These are phyloP conservation scores for Ganoderma meredithae DNA, from an alignment of 1,284 basidiomycete species.

Conservation along the genomic window DNA sequence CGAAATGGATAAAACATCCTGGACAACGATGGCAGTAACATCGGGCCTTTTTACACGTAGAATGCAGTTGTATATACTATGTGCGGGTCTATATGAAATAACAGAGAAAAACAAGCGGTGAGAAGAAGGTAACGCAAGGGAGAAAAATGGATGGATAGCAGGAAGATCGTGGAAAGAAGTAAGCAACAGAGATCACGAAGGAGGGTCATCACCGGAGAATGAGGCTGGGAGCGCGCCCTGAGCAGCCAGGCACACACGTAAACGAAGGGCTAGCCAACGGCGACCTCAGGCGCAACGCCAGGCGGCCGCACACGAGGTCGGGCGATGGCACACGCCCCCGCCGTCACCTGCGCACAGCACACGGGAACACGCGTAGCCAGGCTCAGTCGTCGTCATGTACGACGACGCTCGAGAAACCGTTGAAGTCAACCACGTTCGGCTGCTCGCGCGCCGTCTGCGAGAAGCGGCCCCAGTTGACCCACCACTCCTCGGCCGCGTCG, in stretches of 20 bases:
- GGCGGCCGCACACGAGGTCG: neutral
- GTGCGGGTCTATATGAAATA: neutral
- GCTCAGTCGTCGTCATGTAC: conserved; percentile 5
- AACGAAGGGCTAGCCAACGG: neutral
- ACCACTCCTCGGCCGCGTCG: conserved; percentile 47
- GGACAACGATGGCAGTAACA: neutral
- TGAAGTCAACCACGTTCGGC: conserved; percentile 6
- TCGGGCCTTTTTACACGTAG: neutral
- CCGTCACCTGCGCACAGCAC: neutral
- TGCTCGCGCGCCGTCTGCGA: conserved; percentile 25
- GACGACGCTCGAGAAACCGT: conserved; percentile 11
- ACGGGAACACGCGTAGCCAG: neutral
- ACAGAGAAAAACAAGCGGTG: too few relatives aligned
- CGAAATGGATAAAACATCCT: neutral
- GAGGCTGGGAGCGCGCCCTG: neutral
- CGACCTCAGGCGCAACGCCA: neutral
- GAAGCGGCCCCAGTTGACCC: conserved; percentile 45
- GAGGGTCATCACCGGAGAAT: neutral
- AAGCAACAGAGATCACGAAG: neutral
- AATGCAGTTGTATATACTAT: neutral
- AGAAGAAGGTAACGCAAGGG: neutral
- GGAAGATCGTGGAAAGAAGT: neutral
- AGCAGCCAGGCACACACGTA: neutral
- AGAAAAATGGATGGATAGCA: conserved; percentile 5
- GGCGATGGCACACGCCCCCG: neutral